Conservation (phyloP, 768 basidiomycete species). For the Butyriboletus loyo region DNA sequence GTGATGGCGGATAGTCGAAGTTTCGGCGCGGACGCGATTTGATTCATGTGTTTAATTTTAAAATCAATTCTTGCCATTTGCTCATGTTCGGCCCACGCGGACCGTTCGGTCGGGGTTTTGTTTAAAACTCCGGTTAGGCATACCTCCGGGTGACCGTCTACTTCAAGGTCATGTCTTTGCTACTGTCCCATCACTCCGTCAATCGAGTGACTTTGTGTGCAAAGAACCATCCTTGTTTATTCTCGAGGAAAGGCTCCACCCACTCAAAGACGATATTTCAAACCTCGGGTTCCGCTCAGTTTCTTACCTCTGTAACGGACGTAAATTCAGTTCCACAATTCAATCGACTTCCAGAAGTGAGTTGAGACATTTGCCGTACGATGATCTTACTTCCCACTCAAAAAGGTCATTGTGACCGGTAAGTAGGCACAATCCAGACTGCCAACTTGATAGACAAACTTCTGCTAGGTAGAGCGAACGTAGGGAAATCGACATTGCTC, state of each 20-base stretch:
- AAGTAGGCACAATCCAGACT: background rate
- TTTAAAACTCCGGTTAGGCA: too few species aligned
- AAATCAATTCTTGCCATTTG: too few species aligned
- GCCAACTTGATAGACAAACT: background rate
- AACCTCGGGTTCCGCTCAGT: constrained; percentile 26
- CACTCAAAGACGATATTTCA: constrained; percentile 21
- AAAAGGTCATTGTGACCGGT: constrained; percentile 30
- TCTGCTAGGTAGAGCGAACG: constrained; percentile 67
- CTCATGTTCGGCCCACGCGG: too few species aligned
- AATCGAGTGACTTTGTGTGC: background rate
- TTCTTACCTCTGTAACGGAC: constrained; percentile 22
- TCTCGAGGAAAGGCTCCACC: constrained; percentile 12
- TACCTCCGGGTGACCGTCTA: too few species aligned
- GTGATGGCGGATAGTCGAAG: too few species aligned
- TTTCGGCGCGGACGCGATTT: too few species aligned
- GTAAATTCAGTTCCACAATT: constrained; percentile 17
- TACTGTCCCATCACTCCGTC: background rate
- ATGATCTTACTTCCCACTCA: background rate
- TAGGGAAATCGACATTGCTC: constrained; percentile 71
- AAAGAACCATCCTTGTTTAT: background rate
- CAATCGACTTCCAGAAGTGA: constrained; percentile 28
- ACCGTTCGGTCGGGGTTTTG: too few species aligned
- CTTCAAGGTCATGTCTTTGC: constrained; percentile 13
- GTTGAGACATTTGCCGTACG: background rate
- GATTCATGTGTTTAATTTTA: too few species aligned